Conservation (phyloP, 2,329 filamentous ascomycete genomes). For the Domatiomyces catenatus region DNA sequence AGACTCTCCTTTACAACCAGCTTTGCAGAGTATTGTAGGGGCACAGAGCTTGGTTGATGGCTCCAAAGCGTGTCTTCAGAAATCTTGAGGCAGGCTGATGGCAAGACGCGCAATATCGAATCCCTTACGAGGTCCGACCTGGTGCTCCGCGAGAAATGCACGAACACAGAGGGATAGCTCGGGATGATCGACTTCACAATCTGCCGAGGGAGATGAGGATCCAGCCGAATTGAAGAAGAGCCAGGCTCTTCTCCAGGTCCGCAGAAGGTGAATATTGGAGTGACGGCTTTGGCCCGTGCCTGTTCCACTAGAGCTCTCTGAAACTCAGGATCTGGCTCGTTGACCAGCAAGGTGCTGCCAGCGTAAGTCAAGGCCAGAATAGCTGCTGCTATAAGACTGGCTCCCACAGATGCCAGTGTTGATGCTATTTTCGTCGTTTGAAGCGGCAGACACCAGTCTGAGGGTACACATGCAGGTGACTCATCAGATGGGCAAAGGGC, state of each 20-base stretch:
- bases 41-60: neutral
- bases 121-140: neutral
- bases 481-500: neutral
- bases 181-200: neutral
- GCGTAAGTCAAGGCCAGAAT: neutral
- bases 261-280: neutral
- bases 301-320: neutral
- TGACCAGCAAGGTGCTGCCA: neutral
- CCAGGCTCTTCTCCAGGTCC: neutral
- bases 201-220: neutral
- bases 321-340: neutral
- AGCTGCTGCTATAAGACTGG: neutral
- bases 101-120: neutral
- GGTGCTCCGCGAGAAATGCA: neutral
- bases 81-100: neutral
- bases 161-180: neutral
- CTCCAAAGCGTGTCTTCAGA: neutral
- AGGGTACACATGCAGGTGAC: neutral
- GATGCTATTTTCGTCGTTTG: neutral
- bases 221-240: neutral
- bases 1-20: neutral
- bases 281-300: neutral
- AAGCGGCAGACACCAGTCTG: neutral
- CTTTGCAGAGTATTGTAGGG: neutral
- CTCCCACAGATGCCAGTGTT: neutral